Conservation (phyloP, 805 yeast species). For the Saturnispora ahearnii region DNA sequence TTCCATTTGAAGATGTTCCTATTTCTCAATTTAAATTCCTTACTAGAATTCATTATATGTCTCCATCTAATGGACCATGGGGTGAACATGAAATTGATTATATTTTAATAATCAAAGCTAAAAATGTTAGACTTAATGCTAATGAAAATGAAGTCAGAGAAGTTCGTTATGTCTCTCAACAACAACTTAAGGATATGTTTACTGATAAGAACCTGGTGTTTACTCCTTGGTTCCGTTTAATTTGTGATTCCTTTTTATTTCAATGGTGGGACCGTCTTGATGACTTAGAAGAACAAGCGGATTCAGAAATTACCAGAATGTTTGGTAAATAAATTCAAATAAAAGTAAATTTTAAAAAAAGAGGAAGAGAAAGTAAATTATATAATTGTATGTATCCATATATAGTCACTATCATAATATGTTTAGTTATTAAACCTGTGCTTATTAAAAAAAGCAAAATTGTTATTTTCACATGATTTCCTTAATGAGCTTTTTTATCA, state of each 20-base stretch:
- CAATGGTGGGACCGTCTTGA: conserved; percentile 87
- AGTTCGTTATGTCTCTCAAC: conserved; percentile 58
- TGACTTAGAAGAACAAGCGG: conserved; percentile 42
- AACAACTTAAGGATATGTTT: conserved; percentile 70
- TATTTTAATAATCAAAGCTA: conserved; percentile 67
- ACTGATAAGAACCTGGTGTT: conserved; percentile 51
- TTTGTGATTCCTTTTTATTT: conserved; percentile 83
- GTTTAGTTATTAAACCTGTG: no score
- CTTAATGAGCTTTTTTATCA: not conserved
- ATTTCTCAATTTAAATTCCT: conserved; percentile 65
- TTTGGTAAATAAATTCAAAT: conserved; percentile 20
- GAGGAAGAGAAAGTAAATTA: not conserved
- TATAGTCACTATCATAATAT: no score
- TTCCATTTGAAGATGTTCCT: conserved; percentile 47
- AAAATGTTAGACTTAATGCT: conserved; percentile 35
- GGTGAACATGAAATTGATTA: conserved; percentile 98
- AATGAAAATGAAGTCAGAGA: conserved; percentile 85
- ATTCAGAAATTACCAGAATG: conserved; percentile 41
- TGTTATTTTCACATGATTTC: not conserved
- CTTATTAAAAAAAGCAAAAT: no score
- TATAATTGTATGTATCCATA: no score
- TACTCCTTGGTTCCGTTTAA: conserved; percentile 97
- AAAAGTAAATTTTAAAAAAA: not conserved
- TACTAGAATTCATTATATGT: conserved; percentile 91
- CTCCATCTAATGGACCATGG: conserved; percentile 75